A percentile compares a stretch with the other conserved stretches of the same genome.
Conservation (phyloP, 2,329 filamentous ascomycete species). For the Cladosporium sp. region DNA sequence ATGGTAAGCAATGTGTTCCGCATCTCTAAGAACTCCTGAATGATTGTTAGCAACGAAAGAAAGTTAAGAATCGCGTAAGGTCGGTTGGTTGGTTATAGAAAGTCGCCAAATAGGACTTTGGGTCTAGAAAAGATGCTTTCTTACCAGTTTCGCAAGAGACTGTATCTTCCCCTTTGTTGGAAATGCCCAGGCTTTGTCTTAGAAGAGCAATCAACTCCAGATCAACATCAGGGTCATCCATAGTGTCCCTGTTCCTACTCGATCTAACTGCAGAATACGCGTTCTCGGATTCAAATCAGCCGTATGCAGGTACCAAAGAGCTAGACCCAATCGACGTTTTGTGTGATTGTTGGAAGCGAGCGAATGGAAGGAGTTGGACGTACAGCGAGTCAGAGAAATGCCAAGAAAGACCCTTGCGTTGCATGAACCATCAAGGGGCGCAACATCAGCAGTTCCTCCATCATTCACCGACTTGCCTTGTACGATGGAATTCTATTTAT, state of each 20-base stretch:
- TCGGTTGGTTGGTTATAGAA: no score
- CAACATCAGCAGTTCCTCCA: no score
- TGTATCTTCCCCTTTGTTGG: conserved; percentile 19
- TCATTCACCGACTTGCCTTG: no score
- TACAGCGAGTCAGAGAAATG: no score
- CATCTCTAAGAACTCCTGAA: conserved; percentile 71
- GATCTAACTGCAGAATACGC: neutral
- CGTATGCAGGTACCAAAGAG: conserved; percentile 12
- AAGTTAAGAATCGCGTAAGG: no score
- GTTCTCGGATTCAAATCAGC: neutral
- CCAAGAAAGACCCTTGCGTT: no score
- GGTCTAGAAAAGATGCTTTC: conserved; percentile 10
- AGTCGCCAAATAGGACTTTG: no score
- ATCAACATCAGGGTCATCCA: conserved; percentile 92
- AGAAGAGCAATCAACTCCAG: conserved; percentile 82
- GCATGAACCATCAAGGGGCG: no score
- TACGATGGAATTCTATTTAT: no score
- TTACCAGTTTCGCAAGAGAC: conserved; percentile 31
- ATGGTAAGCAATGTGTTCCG: conserved; percentile 86
- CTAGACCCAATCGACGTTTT: no score
- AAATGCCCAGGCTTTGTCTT: conserved; percentile 65
- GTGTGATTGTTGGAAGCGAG: neutral
- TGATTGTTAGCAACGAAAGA: conserved; percentile 14
- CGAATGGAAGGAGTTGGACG: no score
- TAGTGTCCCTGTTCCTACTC: conserved; percentile 34